These are phyloP conservation scores for Aspergillus fischeri DNA, from an alignment of 2,329 filamentous ascomycete species.

Conservation along the genomic window DNA sequence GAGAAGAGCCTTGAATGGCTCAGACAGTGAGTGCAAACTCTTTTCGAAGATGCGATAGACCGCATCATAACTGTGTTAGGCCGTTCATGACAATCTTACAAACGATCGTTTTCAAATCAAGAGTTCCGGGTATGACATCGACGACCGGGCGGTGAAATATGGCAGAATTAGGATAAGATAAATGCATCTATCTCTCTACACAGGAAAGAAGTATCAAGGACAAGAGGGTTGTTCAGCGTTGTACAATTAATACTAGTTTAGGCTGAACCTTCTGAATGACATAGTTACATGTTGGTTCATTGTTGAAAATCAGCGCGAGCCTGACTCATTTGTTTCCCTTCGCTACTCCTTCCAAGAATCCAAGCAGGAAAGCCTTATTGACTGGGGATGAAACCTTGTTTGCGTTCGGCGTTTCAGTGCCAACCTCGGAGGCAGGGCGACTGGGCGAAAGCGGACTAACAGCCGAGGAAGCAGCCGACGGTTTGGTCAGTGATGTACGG, in stretches of 20 bases:
- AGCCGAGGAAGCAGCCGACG: slow-evolving; percentile 19
- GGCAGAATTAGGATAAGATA: slow-evolving; percentile 18
- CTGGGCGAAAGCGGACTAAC: slow-evolving; percentile 30
- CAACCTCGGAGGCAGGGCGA: slow-evolving; percentile 17
- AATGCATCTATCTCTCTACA: not conserved
- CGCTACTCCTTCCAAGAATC: slow-evolving; percentile 62
- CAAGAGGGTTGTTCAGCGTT: not conserved
- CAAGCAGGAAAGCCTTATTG: slow-evolving; percentile 71
- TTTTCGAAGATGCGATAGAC: slow-evolving; percentile 18
- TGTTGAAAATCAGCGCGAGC: not conserved
- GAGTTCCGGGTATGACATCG: slow-evolving; percentile 22
- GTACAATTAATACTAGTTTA: not conserved
- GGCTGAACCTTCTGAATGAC: not conserved
- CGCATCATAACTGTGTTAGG: slow-evolving; percentile 28
- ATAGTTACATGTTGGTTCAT: not conserved
- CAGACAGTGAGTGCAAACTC: slow-evolving; percentile 30
- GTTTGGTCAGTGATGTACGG: slow-evolving; percentile 15
- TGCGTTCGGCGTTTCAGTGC: slow-evolving; percentile 50
- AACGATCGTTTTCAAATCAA: slow-evolving; percentile 22
- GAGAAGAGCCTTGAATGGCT: slow-evolving; percentile 27
- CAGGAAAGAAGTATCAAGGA: not conserved
- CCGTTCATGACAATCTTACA: not conserved
- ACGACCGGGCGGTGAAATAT: slow-evolving; percentile 14
- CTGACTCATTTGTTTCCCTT: slow-evolving; percentile 36
- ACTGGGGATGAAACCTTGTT: slow-evolving; percentile 54